These are phyloP conservation scores for Cystoderma amianthinum DNA, from an alignment of 768 basidiomycete genomes.

Conservation along the genomic window DNA sequence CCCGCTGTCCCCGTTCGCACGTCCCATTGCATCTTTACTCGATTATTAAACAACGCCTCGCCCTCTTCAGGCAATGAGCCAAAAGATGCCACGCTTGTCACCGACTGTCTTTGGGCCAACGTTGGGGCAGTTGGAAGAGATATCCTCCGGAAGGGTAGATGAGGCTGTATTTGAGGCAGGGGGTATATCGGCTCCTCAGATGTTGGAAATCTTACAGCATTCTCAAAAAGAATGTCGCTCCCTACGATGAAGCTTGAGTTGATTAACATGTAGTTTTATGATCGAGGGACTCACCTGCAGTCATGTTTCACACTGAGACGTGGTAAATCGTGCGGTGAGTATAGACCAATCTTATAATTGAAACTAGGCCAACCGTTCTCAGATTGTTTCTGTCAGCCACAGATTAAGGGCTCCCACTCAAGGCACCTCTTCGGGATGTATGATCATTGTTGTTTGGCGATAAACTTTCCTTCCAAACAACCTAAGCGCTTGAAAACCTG, in stretches of 20 bases:
- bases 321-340: no score
- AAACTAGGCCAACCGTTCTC: no score
- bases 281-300: background rate
- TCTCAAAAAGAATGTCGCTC: background rate
- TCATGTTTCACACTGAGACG: background rate
- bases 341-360: no score
- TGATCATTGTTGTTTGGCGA: no score
- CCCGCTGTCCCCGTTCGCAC: conserved; percentile 17
- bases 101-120: conserved; percentile 51
- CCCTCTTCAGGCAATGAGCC: conserved; percentile 61
- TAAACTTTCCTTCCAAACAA: no score
- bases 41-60: conserved; percentile 12
- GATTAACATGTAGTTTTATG: background rate
- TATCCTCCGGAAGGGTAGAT: conserved; percentile 59
- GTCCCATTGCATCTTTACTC: conserved; percentile 7
- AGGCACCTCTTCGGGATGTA: no score
- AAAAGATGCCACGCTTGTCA: conserved; percentile 66
- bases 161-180: conserved; percentile 23
- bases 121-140: conserved; percentile 50
- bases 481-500: no score
- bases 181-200: background rate
- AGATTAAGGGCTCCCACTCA: no score
- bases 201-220: background rate
- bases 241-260: background rate
- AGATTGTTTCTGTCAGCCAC: no score